phyloP scores from a whole-genome alignment of 2,329 filamentous ascomycete species.

The Rhynchosporium graminicola region DNA sequence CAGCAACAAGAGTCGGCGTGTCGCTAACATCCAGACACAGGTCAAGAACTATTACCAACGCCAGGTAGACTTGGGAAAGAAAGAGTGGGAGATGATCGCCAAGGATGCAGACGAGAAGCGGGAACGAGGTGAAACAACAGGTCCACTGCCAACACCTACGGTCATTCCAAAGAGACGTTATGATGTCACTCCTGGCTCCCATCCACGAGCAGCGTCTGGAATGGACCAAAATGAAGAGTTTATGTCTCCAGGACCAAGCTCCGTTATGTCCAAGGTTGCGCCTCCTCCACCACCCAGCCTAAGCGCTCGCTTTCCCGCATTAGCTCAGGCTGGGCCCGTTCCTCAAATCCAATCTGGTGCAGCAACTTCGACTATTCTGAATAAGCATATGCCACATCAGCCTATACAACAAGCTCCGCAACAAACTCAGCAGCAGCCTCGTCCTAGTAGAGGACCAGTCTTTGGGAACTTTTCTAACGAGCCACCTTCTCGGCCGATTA shows the following conservation, averaged over 20 bases:
- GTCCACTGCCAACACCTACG: slow-evolving; percentile 59
- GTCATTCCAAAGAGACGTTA: slow-evolving; percentile 53
- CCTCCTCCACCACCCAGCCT: slow-evolving; percentile 33
- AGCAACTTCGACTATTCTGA: slow-evolving; percentile 31
- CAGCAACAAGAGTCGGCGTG: slow-evolving; percentile 37
- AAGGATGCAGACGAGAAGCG: slow-evolving; percentile 60
- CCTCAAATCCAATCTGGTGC: slow-evolving; percentile 34
- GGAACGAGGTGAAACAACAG: slow-evolving; percentile 57
- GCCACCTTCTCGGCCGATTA: slow-evolving; percentile 29
- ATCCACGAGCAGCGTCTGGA: slow-evolving; percentile 51
- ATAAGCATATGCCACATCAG: slow-evolving; percentile 35
- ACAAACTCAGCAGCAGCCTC: slow-evolving; percentile 26
- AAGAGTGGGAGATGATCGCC: slow-evolving; percentile 61
- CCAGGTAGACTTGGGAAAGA: slow-evolving; percentile 59
- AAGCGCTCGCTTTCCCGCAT: slow-evolving; percentile 37
- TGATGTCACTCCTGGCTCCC: slow-evolving; percentile 47
- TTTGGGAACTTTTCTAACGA: slow-evolving; percentile 37
- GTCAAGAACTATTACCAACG: slow-evolving; percentile 70
- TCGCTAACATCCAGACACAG: slow-evolving; percentile 46
- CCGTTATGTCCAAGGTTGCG: slow-evolving; percentile 33
- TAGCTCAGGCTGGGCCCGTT: slow-evolving; percentile 40
- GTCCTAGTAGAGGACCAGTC: slow-evolving; percentile 34
- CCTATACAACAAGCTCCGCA: slow-evolving; percentile 28
- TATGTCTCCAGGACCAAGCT: slow-evolving; percentile 26
- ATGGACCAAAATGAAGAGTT: slow-evolving; percentile 48